Evolutionary conservation across 2,329 filamentous ascomycete genomes (phyloP).

Genomic region (Mariannaea sp.): DNA sequence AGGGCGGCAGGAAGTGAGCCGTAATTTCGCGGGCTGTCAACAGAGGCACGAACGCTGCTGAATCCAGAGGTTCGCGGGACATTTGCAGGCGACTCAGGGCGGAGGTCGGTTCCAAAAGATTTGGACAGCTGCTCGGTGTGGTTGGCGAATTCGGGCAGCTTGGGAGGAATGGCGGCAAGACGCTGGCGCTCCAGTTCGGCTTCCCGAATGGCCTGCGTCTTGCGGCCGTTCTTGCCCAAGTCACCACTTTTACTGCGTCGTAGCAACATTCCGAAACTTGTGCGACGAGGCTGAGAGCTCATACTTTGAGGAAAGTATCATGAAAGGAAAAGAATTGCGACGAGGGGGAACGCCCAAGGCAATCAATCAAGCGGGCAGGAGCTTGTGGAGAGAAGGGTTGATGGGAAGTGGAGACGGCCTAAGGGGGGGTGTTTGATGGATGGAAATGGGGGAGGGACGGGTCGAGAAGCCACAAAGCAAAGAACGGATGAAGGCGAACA

Average conservation of each 20-base stretch:
- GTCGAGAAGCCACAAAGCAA: conserved; percentile 17
- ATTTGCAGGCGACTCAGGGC: conserved; percentile 66
- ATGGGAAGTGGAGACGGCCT: conserved; percentile 21
- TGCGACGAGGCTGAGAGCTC: conserved; percentile 41
- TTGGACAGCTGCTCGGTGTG: conserved; percentile 53
- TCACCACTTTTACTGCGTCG: conserved; percentile 72
- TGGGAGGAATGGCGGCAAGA: conserved; percentile 53
- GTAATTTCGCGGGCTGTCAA: conserved; percentile 51
- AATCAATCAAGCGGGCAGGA: conserved; percentile 27
- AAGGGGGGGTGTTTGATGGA: conserved; percentile 17
- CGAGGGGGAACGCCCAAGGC: conserved; percentile 24
- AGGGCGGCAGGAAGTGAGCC: conserved; percentile 63
- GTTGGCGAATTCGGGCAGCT: conserved; percentile 58
- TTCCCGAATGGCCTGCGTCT: conserved; percentile 59
- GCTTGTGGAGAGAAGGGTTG: conserved; percentile 30
- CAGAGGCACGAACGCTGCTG: conserved; percentile 54
- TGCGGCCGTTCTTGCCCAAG: conserved; percentile 63
- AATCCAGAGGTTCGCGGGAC: conserved; percentile 54
- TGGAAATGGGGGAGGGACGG: conserved; percentile 17
- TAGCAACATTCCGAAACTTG: conserved; percentile 64
- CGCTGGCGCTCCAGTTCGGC: conserved; percentile 58
- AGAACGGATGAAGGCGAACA: conserved; percentile 11
- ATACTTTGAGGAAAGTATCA: conserved; percentile 38
- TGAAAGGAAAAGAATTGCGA: conserved; percentile 34
- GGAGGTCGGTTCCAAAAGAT: conserved; percentile 57